Conservation (phyloP, 2,329 filamentous ascomycete species). For the Fusarium lateritium region DNA sequence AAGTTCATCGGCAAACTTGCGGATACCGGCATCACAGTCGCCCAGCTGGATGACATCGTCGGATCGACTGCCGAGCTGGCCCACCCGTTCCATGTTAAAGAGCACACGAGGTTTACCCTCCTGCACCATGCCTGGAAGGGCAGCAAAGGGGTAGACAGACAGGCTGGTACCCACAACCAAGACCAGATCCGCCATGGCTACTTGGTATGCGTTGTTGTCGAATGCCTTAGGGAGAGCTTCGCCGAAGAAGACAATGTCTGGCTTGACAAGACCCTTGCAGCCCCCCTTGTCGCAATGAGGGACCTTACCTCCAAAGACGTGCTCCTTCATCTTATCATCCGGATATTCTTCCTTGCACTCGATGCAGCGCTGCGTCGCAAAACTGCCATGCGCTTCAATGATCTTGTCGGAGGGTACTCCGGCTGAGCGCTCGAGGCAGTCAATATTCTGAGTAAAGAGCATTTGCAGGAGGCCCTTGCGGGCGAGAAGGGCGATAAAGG, state of each 20-base stretch:
- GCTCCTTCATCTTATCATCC: slow-evolving; percentile 79
- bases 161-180: slow-evolving; percentile 93
- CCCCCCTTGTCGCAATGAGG: slow-evolving; percentile 73
- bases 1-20: slow-evolving; percentile 81
- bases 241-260: slow-evolving; percentile 95
- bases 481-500: slow-evolving; percentile 86
- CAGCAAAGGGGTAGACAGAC: slow-evolving; percentile 89
- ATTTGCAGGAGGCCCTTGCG: slow-evolving; percentile 84
- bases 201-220: slow-evolving; percentile 59
- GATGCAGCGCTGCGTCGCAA: slow-evolving; percentile 91
- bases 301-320: slow-evolving; percentile 76
- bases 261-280: slow-evolving; percentile 89
- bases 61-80: slow-evolving; percentile 79
- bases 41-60: slow-evolving; percentile 91
- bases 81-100: slow-evolving; percentile 89
- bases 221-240: slow-evolving; percentile 70
- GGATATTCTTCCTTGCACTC: slow-evolving; percentile 84
- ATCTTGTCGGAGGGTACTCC: slow-evolving; percentile 87
- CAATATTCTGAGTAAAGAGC: slow-evolving; percentile 98
- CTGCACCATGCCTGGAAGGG: slow-evolving; percentile 76
- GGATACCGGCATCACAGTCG: slow-evolving; percentile 86
- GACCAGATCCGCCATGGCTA: slow-evolving; percentile 78
- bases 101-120: slow-evolving; percentile 81
- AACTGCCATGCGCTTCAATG: slow-evolving; percentile 95
- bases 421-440: slow-evolving; percentile 90